Evolutionary conservation across 2,329 filamentous ascomycete genomes (phyloP).

Genomic region (Paraconiothyrium sp.): DNA sequence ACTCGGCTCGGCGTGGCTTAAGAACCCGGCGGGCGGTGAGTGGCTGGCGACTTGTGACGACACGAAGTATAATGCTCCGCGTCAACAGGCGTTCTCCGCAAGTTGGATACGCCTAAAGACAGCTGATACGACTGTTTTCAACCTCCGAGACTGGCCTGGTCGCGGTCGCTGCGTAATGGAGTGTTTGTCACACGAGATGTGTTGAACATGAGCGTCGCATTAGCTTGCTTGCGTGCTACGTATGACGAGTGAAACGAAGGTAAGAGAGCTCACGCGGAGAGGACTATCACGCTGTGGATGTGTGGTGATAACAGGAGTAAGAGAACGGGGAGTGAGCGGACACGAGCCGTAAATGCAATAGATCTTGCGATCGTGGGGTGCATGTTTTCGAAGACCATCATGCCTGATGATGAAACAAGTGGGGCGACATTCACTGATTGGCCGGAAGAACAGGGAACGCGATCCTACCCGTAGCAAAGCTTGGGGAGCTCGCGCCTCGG

Average conservation of each 20-base stretch:
- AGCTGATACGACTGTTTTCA: neutral
- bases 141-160: neutral
- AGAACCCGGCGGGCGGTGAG: slow-evolving; percentile 4
- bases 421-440: slow-evolving; percentile 9
- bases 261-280: neutral
- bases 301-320: neutral
- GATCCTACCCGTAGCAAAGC: slow-evolving; percentile 5
- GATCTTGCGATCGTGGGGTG: slow-evolving; percentile 7
- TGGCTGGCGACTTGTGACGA: slow-evolving; percentile 6
- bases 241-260: neutral
- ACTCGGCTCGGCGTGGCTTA: neutral
- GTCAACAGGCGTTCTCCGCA: neutral
- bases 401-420: slow-evolving; percentile 13
- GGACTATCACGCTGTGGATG: neutral
- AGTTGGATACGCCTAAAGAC: neutral
- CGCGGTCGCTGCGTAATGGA: slow-evolving; percentile 4
- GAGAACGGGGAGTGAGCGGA: neutral
- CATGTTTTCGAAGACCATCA: slow-evolving; percentile 5
- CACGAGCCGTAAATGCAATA: neutral
- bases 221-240: slow-evolving; percentile 4
- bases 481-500: slow-evolving; percentile 3
- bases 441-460: slow-evolving; percentile 7
- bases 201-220: neutral
- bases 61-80: neutral
- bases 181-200: neutral